phyloP scores from a whole-genome alignment of 2,329 filamentous ascomycete genomes.

The Clonostachys byssicola region DNA sequence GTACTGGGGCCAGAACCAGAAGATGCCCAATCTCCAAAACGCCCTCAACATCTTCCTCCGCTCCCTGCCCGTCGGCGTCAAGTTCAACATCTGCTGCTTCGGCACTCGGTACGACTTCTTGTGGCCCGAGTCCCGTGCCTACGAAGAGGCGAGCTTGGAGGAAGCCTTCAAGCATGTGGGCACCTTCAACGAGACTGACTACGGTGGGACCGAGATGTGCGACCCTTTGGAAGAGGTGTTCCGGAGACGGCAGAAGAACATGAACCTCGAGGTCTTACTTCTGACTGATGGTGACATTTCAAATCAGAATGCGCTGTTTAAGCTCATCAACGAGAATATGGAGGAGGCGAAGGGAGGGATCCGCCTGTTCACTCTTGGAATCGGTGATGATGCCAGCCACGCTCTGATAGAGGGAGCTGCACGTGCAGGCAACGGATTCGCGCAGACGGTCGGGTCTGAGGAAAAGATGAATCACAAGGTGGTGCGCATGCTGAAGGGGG shows the following conservation, averaged over 20 bases:
- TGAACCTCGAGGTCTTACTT: slow-evolving; percentile 49
- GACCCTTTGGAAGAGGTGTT: slow-evolving; percentile 38
- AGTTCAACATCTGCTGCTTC: slow-evolving; percentile 70
- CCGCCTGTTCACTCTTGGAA: slow-evolving; percentile 50
- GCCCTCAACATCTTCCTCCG: slow-evolving; percentile 62
- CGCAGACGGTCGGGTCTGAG: slow-evolving; percentile 55
- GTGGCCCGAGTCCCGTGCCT: slow-evolving; percentile 40
- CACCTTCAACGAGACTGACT: slow-evolving; percentile 33
- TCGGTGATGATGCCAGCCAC: slow-evolving; percentile 46
- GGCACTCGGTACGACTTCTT: slow-evolving; percentile 42
- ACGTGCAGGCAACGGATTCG: slow-evolving; percentile 50
- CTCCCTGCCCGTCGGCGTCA: slow-evolving; percentile 57
- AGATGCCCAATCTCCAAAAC: slow-evolving; percentile 47
- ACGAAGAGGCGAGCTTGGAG: slow-evolving; percentile 35
- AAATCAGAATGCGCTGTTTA: slow-evolving; percentile 35
- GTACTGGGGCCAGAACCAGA: slow-evolving; percentile 25
- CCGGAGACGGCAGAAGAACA: slow-evolving; percentile 30
- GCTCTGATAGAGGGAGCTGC: slow-evolving; percentile 51
- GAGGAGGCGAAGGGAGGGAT: slow-evolving; percentile 32
- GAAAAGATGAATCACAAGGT: slow-evolving; percentile 68
- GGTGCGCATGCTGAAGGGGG: slow-evolving; percentile 70
- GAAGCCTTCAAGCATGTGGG: slow-evolving; percentile 35
- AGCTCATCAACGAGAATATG: slow-evolving; percentile 36
- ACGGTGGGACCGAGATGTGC: slow-evolving; percentile 51
- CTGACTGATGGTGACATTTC: slow-evolving; percentile 55